Evolutionary conservation across 768 basidiomycete species (phyloP).

Genomic region (Rhizopogon vinicolor): DNA sequence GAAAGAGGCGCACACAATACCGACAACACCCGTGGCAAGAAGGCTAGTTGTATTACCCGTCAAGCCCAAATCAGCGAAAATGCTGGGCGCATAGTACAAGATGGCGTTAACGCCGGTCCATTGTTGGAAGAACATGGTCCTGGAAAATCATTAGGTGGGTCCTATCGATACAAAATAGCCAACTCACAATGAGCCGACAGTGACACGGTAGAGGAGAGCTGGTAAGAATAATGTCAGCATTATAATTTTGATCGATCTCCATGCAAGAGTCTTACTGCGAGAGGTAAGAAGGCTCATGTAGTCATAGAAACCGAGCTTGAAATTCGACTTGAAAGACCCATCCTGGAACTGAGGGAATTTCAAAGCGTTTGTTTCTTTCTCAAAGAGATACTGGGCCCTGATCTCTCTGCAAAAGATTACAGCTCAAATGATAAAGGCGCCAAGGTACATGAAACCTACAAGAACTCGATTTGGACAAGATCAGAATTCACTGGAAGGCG

Average conservation of each 20-base stretch:
- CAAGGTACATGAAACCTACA: slow-evolving; percentile 39
- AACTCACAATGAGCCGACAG: slow-evolving; percentile 51
- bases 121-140: slow-evolving; percentile 79
- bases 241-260: not conserved
- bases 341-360: slow-evolving; percentile 65
- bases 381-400: slow-evolving; percentile 69
- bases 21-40: slow-evolving; percentile 69
- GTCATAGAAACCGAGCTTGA: slow-evolving; percentile 55
- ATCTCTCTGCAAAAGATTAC: slow-evolving; percentile 45
- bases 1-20: slow-evolving; percentile 54
- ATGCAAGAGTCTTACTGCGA: slow-evolving; percentile 24
- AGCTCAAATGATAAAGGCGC: not conserved
- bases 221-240: slow-evolving; percentile 14
- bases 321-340: slow-evolving; percentile 48
- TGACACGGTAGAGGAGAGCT: slow-evolving; percentile 58
- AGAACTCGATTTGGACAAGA: slow-evolving; percentile 67
- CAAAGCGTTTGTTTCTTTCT: slow-evolving; percentile 54
- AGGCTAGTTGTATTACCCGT: slow-evolving; percentile 55
- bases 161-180: not conserved
- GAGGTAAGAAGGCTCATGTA: slow-evolving; percentile 60
- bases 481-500: slow-evolving; percentile 51
- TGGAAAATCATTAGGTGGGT: slow-evolving; percentile 10
- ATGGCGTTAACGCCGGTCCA: slow-evolving; percentile 80
- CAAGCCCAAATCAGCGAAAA: slow-evolving; percentile 59
- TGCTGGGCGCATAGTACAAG: slow-evolving; percentile 71